A percentile compares a stretch with the other conserved stretches of the same genome.
phyloP scores from a whole-genome alignment of 495 filamentous ascomycete genomes.

The Thermothielavioides terrestris region DNA sequence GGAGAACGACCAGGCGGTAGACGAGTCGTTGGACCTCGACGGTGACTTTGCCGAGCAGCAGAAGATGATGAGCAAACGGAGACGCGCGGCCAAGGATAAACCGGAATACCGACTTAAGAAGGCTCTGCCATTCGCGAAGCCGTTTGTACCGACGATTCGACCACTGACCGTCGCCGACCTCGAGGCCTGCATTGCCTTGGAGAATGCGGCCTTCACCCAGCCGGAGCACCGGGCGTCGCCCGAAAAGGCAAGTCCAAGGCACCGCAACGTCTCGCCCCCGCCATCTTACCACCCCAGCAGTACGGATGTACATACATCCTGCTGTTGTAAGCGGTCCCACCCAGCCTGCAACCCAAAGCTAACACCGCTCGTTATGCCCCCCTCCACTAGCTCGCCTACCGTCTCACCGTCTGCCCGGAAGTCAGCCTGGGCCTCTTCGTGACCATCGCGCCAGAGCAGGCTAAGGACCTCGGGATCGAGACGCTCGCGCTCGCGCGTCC shows the following conservation, averaged over 20 bases:
- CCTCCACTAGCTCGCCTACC: constrained; percentile 61
- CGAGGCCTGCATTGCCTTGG: constrained; percentile 67
- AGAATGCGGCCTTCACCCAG: constrained; percentile 65
- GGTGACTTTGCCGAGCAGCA: constrained; percentile 26
- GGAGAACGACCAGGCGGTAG: constrained; percentile 20
- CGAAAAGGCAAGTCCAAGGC: constrained; percentile 59
- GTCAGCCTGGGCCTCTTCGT: constrained; percentile 74
- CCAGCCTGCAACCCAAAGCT: constrained; percentile 3
- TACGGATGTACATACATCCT: no score
- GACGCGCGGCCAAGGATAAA: constrained; percentile 23
- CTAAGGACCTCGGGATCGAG: constrained; percentile 37
- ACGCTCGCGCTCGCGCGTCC: constrained; percentile 39
- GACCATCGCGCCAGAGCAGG: constrained; percentile 41
- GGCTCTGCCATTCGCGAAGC: constrained; percentile 21
- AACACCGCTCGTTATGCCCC: neutral
- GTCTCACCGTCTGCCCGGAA: constrained; percentile 68
- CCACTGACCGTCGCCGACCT: constrained; percentile 64
- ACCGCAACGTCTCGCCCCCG: neutral
- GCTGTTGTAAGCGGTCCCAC: no score
- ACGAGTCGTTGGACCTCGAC: constrained; percentile 30
- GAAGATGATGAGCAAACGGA: constrained; percentile 23
- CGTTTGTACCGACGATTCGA: constrained; percentile 53
- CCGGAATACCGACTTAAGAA: constrained; percentile 18
- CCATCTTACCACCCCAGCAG: no score
- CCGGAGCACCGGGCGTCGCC: constrained; percentile 57